Base-by-base conservation (phyloP, 768 basidiomycete genomes). In the Auriculariales sp. region DNA sequence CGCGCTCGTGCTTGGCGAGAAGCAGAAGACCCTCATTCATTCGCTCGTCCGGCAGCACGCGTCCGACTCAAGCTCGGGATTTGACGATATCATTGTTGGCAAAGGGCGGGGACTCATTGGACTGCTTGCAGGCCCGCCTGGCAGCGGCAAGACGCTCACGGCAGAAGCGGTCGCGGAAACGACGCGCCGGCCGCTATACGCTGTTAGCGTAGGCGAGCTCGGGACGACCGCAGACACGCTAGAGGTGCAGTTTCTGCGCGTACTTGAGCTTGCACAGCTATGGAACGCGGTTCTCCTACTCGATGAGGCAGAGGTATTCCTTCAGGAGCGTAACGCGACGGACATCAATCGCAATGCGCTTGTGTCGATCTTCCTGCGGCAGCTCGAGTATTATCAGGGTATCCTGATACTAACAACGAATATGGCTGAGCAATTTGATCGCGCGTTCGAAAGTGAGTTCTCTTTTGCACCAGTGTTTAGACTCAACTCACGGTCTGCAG, bases 321-420 rank as follows among this genome's bases (percentile, higher is more conserved):
- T 68, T 7, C 54, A 61, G 45, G 32, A 55, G 48, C 55, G 67
- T 1, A 52, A 47, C 22, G 46, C 32, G 17, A 48, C 19, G 0
- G 61, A 63, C 52, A 35, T 67, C 3, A 32, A 46, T 7, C 56
- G 65, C 32, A 68, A 68, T 44, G 64, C 65, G 7, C 54, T 65
- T 2, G 64, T 67, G 9, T 61, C 66, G 9, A 62, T 68, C 28
- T 67, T 68, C 51, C 55, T 68, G 7, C 56, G 66, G 3, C 63
- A 63, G 45, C 57, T 68, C 15, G 67, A 68, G 55, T 67, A 65
- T 50, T 65, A 65, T 36, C 63, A 62, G 44, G 65, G 66, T n/a
- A 64, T 66, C 12, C 45, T 68, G 17, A 60, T 68, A 12, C 56
- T 68, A 2, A 67, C 65, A 4, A 67, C 67, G 3, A 68, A 67